Base-by-base conservation (phyloP, 176 grass and related monocot species). In the Rhynchospora tenuis region DNA sequence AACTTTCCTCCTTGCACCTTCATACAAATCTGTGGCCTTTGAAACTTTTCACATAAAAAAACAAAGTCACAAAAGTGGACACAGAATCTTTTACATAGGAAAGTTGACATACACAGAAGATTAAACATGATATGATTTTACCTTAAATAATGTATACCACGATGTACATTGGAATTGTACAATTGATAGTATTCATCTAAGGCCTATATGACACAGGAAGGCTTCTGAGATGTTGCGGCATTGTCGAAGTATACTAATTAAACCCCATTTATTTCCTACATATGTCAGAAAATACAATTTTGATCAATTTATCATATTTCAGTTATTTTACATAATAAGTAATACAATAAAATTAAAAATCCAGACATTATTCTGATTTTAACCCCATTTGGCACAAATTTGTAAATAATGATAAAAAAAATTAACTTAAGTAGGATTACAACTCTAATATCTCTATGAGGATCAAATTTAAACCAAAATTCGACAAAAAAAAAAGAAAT, bases 11-110 rank as follows among this genome's bases (percentile, higher is more conserved):
- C 95, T 98, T 80, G 95, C 95, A 73, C 59, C 68, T 70, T 98
- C 95, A 87, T 95, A 98, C n/a, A 88, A 91, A 88, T 93, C 88
- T 69, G 95, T 98, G 65, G 95, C 90, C 83, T 98, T 95, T 42
- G 89, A n/a, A 83, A 59, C 95, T 95, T 24, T 76, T 86, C 23
- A 50, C 83, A 83, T 27, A 51, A 73, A 48, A 79, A 60, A 11
- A n/a, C n/a, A 42, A 83, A 28, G 3, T 28, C 73, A 79, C 22
- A 77, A 59, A 90, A 60, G 31, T 15, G 14, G 9, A n/a, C n/a
- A 50, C 44, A 50, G 10, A 73, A n/a, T 23, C 47, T n/a, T n/a
- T n/a, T n/a, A 73, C 11, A 50, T 26, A 74, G 1, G 79, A 73
- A 10, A 22, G 58, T 13, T 56, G 47, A 28, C 17, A n/a, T 20